phyloP scores from a whole-genome alignment of 345 rosid genomes.

The Lepidium didymum region DNA sequence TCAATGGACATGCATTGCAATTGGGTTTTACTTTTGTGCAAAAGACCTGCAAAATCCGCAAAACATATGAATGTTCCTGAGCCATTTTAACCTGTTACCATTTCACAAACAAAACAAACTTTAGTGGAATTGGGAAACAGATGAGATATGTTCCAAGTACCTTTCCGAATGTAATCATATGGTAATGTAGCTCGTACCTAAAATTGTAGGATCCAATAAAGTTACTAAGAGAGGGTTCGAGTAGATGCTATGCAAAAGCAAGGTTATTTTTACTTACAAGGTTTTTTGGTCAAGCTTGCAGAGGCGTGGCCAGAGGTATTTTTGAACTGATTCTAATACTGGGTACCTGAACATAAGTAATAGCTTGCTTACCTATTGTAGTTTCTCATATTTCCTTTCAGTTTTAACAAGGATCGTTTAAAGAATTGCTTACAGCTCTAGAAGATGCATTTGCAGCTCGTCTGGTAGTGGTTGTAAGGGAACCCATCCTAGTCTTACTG shows the following conservation, averaged over 20 bases:
- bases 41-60: slow-evolving; percentile 56
- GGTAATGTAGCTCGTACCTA: slow-evolving; percentile 95
- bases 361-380: not conserved
- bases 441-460: slow-evolving; percentile 81
- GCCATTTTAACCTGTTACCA: not conserved
- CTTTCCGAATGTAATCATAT: slow-evolving; percentile 96
- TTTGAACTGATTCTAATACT: slow-evolving; percentile 67
- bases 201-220: not conserved
- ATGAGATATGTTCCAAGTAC: slow-evolving; percentile 23
- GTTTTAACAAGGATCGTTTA: not conserved
- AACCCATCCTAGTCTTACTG: slow-evolving; percentile 95
- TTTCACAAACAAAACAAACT: not conserved
- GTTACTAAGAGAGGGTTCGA: not conserved
- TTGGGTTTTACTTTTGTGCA: slow-evolving; percentile 81
- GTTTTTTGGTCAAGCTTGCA: slow-evolving; percentile 90
- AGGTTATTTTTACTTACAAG: slow-evolving; percentile 35
- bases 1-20: slow-evolving; percentile 91
- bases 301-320: slow-evolving; percentile 85
- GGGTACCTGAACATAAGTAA: slow-evolving; percentile 52
- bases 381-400: not conserved
- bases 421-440: slow-evolving; percentile 58
- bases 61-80: not conserved
- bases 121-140: not conserved
- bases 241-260: slow-evolving; percentile 6
- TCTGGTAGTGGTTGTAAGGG: slow-evolving; percentile 90